These are phyloP conservation scores for Heterococcus sp. DNA, from an alignment of 108 stramenopile genomes.

Conservation along the genomic window DNA sequence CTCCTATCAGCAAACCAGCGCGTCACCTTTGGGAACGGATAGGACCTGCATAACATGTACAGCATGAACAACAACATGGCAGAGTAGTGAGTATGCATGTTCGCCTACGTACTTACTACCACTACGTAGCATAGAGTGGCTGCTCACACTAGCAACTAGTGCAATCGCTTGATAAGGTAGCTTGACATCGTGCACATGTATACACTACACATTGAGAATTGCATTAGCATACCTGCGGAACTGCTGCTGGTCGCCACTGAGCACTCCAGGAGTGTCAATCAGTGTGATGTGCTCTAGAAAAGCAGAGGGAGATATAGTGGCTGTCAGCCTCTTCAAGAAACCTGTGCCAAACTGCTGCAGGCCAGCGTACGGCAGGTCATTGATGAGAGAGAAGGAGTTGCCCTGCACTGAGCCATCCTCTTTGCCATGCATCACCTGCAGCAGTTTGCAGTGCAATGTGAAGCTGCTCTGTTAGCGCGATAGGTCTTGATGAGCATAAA, in stretches of 20 bases:
- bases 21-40: conserved; percentile 4
- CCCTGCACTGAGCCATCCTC: conserved; percentile 38
- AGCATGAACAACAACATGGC: not conserved
- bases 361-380: conserved; percentile 51
- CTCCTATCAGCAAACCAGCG: conserved; percentile 55
- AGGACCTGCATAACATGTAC: not conserved
- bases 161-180: too few species aligned
- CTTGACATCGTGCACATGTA: too few species aligned
- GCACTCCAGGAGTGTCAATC: conserved; percentile 80
- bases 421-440: conserved; percentile 16
- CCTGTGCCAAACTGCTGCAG: conserved; percentile 42
- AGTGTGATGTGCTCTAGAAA: conserved; percentile 71
- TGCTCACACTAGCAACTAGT: too few species aligned
- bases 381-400: conserved; percentile 48
- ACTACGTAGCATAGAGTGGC: too few species aligned
- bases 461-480: too few species aligned
- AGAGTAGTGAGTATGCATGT: not conserved
- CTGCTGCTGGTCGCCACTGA: conserved; percentile 62
- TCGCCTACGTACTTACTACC: not conserved
- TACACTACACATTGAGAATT: too few species aligned
- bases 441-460: not conserved
- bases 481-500: too few species aligned
- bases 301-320: conserved; percentile 7
- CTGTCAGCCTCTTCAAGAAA: conserved; percentile 20
- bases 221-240: too few species aligned